These are phyloP conservation scores for Salix suchowensis DNA, from an alignment of 345 rosid genomes.

Conservation along the genomic window DNA sequence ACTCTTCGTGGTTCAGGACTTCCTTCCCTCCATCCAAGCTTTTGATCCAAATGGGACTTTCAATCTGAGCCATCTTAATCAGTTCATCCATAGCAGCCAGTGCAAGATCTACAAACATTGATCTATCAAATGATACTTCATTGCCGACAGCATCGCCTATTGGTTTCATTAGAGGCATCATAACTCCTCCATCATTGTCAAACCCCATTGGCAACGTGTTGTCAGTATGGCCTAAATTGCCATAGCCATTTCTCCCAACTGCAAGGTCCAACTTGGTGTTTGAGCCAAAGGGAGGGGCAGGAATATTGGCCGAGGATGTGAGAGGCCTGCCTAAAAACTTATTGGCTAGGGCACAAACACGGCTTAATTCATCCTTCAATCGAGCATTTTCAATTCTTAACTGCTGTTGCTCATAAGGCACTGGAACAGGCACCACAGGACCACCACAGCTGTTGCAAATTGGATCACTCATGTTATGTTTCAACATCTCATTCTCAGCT, in stretches of 20 bases:
- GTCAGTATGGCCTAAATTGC: constrained; percentile 4
- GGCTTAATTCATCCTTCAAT: constrained; percentile 50
- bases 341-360: constrained; percentile 42
- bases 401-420: constrained; percentile 47
- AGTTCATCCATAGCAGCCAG: constrained; percentile 59
- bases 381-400: constrained; percentile 58
- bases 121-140: constrained; percentile 30
- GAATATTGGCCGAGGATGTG: constrained; percentile 19
- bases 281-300: constrained; percentile 29
- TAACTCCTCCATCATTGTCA: constrained; percentile 23
- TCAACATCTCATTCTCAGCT: constrained; percentile 54
- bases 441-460: constrained; percentile 68
- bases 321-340: constrained; percentile 55
- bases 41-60: constrained; percentile 49
- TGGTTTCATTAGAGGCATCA: constrained; percentile 18
- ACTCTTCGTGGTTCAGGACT: constrained; percentile 49
- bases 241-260: constrained; percentile 35
- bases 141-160: neutral
- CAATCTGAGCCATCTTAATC: constrained; percentile 46
- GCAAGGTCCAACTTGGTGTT: constrained; percentile 33
- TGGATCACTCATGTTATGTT: constrained; percentile 42
- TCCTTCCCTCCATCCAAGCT: constrained; percentile 41
- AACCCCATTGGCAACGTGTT: constrained; percentile 24
- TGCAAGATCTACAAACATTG: constrained; percentile 45
- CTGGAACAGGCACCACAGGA: constrained; percentile 36